Base-by-base conservation (phyloP, 768 basidiomycete species). In the Chalciporus piperatus region DNA sequence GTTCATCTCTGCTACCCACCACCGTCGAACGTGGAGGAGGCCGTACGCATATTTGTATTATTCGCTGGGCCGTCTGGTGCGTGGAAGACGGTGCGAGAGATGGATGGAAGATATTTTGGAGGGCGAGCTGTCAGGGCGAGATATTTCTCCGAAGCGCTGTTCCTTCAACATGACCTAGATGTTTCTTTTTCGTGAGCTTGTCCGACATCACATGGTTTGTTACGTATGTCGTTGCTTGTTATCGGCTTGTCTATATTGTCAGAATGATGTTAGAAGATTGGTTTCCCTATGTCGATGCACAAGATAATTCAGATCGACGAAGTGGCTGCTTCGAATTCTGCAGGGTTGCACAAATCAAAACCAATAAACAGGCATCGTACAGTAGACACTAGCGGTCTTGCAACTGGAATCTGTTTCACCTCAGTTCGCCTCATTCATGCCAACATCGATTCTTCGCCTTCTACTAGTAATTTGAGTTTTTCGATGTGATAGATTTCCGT, bases 1-100 rank as follows among this genome's bases (percentile, higher is more conserved):
- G 80, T 97, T 1, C 94, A 98, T 59, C 71, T 82, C 35, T 80
- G 89, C 41, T 75, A 84, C 38, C 90, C 92, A 2, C 72, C 79
- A 2, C 81, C 91, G 0, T 55, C 69, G 3, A 76, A 85, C 43
- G 75, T 82, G 2, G 84, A 85, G n/a, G 87, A 92, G n/a, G 84
- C 86, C 1, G 87, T 97, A 4, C 85, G 94, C 46, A 86, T 98
- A 48, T 98, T 97, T 64, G 87, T 98, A 14, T 73, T 89, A 47
- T 98, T 96, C 62, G 84, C 85, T 0, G 96, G 95, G 1, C 90
- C 91, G 5, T 94, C 81, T 0, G 96, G 92, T 11, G 96, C 95
- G 6, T 98, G 94, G 95, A 92, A 92, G 70, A 94, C 92, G 0
- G 91, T 95, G 3, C 82, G 92, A 43, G 93, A 96, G 66, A 76